phyloP scores from a whole-genome alignment of 208 protist genomes.

The Leishmania major region DNA sequence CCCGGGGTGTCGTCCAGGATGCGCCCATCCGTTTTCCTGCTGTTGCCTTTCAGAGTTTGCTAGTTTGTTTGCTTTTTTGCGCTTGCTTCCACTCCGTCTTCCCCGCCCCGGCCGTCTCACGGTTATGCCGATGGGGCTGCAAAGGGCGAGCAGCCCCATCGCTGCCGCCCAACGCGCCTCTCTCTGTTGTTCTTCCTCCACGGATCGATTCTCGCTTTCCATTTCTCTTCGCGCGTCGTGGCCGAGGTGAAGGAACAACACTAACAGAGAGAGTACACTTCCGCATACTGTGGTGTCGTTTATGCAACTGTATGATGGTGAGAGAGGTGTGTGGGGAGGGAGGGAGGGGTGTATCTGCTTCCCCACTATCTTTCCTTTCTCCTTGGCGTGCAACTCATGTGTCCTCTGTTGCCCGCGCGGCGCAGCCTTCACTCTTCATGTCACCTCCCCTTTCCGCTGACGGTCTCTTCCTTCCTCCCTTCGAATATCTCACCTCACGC shows the following conservation, averaged over 20 bases:
- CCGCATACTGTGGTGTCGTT: background rate
- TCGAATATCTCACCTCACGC: no score
- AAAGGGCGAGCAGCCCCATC: background rate
- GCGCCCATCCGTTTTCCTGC: background rate
- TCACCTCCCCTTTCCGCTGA: background rate
- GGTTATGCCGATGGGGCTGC: background rate
- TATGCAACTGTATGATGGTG: background rate
- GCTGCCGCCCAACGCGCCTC: background rate
- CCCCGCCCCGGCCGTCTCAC: background rate
- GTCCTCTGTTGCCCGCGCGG: background rate
- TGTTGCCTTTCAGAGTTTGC: background rate
- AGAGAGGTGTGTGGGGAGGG: background rate
- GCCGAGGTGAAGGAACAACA: background rate
- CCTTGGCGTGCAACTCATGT: background rate
- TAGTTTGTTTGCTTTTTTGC: background rate
- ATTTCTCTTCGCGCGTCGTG: background rate
- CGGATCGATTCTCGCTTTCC: background rate
- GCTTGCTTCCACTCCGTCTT: background rate
- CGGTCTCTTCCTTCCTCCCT: background rate
- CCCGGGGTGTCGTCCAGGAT: background rate
- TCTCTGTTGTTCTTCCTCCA: background rate
- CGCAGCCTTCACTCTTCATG: background rate
- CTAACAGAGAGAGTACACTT: background rate
- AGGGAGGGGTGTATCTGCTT: background rate
- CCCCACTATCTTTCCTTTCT: background rate